Evolutionary conservation across 805 yeast genomes (phyloP), one percentile per base, ranked within the genome.

Genomic region (Myxozyma monticola): DNA sequence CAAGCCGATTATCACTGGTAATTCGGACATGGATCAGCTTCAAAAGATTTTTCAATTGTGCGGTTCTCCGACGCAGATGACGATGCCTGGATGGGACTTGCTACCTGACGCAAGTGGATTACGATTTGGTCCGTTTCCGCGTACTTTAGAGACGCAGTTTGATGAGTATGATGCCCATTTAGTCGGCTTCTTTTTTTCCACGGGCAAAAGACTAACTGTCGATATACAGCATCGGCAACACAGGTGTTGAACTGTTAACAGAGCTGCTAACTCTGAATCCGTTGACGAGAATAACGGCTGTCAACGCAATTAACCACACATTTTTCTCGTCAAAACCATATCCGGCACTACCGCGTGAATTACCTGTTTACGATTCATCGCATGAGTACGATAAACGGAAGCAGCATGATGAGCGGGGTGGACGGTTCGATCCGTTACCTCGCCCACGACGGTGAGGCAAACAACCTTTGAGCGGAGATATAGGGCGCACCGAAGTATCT

Each of bases 1-100:
- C 54, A 80, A 78, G 59, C 99, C 99, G 0, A 84, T 93, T 14
- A 67, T 93, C 41, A 89, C 83, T 36, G 99, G 99, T 0, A 72
- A 77, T 37, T 78, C 93, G 0, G 99, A 93, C 65, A 67, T 84
- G 9, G 95, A 91, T 65, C 99, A 93, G 70, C 87, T 93, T 0
- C 83, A 83, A 60, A 73, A 80, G 26, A 84, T 91, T 8, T 93
- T 93, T 66, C 79, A 79, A 62, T 71, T 93, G 26, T 72, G 90
- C 43, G 99, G 99, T 0, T 88, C 98, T 0, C 99, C 99, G 3
- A 86, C 95, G 0, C 96, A 90, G 58, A 81, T 76, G 28, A 81
- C 74, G 2, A 93, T 98, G 99, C 95, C 96, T 0, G 86, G 88
- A 41, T 93, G 93, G 6, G 78, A 89, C 1, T 74, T 77, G 51